Percentiles rank a stretch among this genome's conserved stretches.
Conservation (phyloP, 1,284 basidiomycete genomes). For the Fistulina hepatica region DNA sequence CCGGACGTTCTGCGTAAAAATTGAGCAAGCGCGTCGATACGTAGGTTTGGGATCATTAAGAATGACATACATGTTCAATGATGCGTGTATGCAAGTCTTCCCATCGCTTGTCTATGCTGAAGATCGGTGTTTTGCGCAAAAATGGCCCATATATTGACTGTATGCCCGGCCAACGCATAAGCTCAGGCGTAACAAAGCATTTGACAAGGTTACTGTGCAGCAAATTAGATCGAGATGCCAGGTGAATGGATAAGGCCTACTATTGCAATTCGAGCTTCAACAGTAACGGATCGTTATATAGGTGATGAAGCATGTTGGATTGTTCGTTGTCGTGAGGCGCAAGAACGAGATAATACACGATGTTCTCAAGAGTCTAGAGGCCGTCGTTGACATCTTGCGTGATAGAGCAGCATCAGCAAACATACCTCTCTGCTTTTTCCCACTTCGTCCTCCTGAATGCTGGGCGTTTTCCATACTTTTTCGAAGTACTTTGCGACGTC, state of each 20-base stretch:
- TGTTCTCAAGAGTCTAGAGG: constrained; percentile 76
- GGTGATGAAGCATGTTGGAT: constrained; percentile 88
- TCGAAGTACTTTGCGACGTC: constrained; percentile 94
- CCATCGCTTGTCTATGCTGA: constrained; percentile 77
- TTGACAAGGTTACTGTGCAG: constrained; percentile 81
- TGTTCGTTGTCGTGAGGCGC: constrained; percentile 96
- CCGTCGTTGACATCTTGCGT: constrained; percentile 7
- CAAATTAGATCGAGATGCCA: constrained; percentile 11
- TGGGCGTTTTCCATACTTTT: constrained; percentile 93
- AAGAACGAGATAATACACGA: constrained; percentile 90
- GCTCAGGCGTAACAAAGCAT: constrained; percentile 90
- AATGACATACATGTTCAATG: constrained; percentile 75
- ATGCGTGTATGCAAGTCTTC: constrained; percentile 93
- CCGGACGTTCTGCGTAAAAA: constrained; percentile 73
- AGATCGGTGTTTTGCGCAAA: constrained; percentile 74
- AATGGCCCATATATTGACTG: constrained; percentile 82
- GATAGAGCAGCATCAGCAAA: no score
- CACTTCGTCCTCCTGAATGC: constrained; percentile 72
- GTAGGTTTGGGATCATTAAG: background rate
- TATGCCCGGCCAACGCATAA: constrained; percentile 99
- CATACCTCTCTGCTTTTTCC: constrained; percentile 68
- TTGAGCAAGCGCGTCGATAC: constrained; percentile 8
- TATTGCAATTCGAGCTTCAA: constrained; percentile 77
- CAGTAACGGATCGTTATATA: constrained; percentile 71
- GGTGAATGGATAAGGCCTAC: constrained; percentile 40